Evolutionary conservation across 345 rosid species (phyloP).

Genomic region (Syzygium aqueum): DNA sequence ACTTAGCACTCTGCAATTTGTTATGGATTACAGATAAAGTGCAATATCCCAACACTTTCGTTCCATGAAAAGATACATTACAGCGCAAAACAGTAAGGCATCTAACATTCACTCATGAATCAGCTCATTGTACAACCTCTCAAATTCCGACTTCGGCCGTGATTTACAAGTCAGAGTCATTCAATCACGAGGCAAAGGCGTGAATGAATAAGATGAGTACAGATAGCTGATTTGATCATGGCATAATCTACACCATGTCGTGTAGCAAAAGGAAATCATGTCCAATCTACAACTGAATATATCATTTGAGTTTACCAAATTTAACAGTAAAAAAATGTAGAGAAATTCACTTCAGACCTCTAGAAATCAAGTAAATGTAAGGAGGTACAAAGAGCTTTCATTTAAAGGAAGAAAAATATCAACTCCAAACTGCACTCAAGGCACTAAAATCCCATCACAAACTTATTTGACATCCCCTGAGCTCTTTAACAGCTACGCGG

Average conservation of each 20-base stretch:
- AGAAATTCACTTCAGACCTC: neutral
- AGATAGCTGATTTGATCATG: neutral
- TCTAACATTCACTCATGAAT: neutral
- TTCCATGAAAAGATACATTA: neutral
- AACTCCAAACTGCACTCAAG: neutral
- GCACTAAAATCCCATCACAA: neutral
- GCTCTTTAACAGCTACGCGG: no score
- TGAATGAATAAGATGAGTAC: neutral
- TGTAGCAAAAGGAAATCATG: neutral
- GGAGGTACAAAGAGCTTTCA: neutral
- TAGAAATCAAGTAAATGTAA: neutral
- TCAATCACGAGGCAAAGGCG: neutral
- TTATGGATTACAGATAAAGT: neutral
- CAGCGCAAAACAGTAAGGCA: rapidly evolving
- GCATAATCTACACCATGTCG: neutral
- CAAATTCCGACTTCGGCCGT: neutral
- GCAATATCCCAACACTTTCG: neutral
- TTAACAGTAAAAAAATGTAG: neutral
- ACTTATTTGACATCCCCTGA: neutral
- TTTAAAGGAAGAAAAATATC: neutral
- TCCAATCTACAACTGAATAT: neutral
- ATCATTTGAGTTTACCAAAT: neutral
- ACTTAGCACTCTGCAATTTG: neutral
- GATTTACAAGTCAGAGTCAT: neutral
- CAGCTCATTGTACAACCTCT: neutral